Evolutionary conservation across 306 rosid genomes (phyloP).

Genomic region (Casuarina cunninghamiana): DNA sequence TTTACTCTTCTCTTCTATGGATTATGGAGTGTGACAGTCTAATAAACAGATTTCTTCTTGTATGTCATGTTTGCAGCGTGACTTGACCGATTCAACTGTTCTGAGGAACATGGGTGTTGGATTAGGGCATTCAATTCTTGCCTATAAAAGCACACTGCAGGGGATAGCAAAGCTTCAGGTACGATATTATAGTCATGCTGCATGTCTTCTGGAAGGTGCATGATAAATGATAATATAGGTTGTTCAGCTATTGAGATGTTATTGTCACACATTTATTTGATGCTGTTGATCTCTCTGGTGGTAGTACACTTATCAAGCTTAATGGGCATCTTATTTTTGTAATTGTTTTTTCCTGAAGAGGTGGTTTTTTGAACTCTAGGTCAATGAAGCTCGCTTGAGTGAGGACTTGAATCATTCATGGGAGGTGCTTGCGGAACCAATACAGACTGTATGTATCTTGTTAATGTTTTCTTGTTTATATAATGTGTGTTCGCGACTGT

Average conservation of each 20-base stretch:
- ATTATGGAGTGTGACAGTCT: constrained; percentile 11
- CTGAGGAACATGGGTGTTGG: constrained; percentile 88
- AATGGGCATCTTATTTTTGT: neutral
- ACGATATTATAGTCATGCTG: constrained; percentile 11
- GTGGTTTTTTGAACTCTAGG: constrained; percentile 42
- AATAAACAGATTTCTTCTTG: constrained; percentile 9
- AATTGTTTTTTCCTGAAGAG: neutral
- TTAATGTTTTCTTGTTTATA: neutral
- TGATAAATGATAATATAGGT: constrained; percentile 7
- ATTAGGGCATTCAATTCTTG: constrained; percentile 88
- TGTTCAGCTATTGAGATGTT: neutral
- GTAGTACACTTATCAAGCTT: neutral
- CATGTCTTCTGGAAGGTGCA: constrained; percentile 13
- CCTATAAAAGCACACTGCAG: constrained; percentile 80
- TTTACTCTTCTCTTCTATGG: constrained; percentile 15
- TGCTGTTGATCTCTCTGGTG: neutral
- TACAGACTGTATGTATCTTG: constrained; percentile 72
- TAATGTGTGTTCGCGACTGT: neutral
- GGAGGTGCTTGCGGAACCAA: constrained; percentile 98
- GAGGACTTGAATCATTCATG: constrained; percentile 84
- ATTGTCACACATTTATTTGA: neutral
- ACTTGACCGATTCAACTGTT: constrained; percentile 96
- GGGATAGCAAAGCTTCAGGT: constrained; percentile 92
- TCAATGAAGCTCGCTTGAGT: constrained; percentile 68
- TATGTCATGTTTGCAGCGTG: constrained; percentile 45